Evolutionary conservation across 345 rosid species (phyloP).

Genomic region (Stellera chamaejasme): DNA sequence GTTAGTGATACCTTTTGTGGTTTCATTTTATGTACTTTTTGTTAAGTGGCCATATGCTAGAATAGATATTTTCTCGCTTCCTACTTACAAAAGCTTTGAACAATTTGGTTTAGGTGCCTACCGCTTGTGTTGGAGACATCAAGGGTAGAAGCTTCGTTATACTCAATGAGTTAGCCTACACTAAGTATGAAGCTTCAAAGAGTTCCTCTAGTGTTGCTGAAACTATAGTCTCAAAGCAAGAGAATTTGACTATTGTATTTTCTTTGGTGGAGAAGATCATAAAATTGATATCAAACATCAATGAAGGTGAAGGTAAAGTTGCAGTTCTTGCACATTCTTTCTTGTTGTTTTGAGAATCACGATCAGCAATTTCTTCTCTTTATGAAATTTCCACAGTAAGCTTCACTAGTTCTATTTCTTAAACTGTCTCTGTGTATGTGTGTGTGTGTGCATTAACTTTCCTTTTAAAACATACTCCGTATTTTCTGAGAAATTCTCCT

Average conservation of each 20-base stretch:
- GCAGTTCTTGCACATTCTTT: background rate
- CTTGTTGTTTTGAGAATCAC: too few species aligned
- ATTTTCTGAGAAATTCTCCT: background rate
- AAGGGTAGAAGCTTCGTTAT: conserved; percentile 83
- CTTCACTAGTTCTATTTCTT: too few species aligned
- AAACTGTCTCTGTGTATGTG: background rate
- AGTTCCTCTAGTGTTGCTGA: conserved; percentile 41
- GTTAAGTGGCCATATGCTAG: conserved; percentile 2
- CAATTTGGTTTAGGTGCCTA: conserved; percentile 46
- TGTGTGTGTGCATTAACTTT: background rate
- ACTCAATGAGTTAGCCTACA: conserved; percentile 75
- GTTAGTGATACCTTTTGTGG: conserved; percentile 22
- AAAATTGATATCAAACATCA: conserved; percentile 41
- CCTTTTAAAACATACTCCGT: conserved; percentile 4
- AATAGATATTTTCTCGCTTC: conserved; percentile 6
- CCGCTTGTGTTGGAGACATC: conserved; percentile 79
- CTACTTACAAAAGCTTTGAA: too few species aligned
- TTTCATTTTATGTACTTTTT: background rate
- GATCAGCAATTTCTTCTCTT: too few species aligned
- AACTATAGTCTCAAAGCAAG: conserved; percentile 46
- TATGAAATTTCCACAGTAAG: too few species aligned
- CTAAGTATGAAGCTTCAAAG: conserved; percentile 74
- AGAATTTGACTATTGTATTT: conserved; percentile 51
- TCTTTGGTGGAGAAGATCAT: conserved; percentile 85
- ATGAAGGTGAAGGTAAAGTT: conserved; percentile 51